Conservation (phyloP, 441 rosid genomes). For the Adansonia madagascariensis region DNA sequence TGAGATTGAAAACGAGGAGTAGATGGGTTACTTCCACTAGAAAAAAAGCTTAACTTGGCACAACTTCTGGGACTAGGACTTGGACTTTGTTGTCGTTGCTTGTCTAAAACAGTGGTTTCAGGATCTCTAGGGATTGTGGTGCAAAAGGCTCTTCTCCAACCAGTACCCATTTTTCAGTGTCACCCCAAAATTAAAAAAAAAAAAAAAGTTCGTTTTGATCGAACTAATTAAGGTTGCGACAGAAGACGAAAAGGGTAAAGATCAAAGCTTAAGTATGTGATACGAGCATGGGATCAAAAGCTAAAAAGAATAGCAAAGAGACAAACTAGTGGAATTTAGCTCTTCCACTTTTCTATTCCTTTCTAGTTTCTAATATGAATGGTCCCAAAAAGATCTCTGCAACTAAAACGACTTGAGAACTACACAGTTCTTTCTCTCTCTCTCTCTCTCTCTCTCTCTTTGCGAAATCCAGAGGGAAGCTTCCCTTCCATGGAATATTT, state of each 20-base stretch:
- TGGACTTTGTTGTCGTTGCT: constrained; percentile 34
- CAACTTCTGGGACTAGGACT: constrained; percentile 63
- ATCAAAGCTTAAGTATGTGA: constrained; percentile 15
- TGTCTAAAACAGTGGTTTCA: constrained; percentile 44
- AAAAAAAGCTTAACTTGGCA: constrained; percentile 60
- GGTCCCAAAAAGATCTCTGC: constrained; percentile 37
- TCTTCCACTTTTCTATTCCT: neutral
- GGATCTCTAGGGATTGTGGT: constrained; percentile 69
- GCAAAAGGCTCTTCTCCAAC: constrained; percentile 97
- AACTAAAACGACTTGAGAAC: constrained; percentile 40
- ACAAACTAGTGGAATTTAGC: constrained; percentile 30
- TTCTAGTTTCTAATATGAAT: neutral
- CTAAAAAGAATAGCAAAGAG: constrained; percentile 28
- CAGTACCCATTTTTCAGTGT: constrained; percentile 68
- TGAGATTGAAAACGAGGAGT: constrained; percentile 64
- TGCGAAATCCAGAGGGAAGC: constrained; percentile 18
- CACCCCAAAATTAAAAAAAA: neutral
- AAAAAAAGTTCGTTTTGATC: constrained; percentile 33
- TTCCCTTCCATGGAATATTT: constrained; percentile 25
- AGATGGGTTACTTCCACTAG: constrained; percentile 63
- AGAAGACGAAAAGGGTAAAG: constrained; percentile 20
- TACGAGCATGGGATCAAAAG: constrained; percentile 39
- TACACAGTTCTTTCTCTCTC: constrained; percentile 23
- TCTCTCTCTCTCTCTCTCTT: constrained; percentile 12
- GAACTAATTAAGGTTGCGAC: constrained; percentile 34